phyloP scores from a whole-genome alignment of 1,284 basidiomycete genomes.

The Uromyces viciae-fabae region DNA sequence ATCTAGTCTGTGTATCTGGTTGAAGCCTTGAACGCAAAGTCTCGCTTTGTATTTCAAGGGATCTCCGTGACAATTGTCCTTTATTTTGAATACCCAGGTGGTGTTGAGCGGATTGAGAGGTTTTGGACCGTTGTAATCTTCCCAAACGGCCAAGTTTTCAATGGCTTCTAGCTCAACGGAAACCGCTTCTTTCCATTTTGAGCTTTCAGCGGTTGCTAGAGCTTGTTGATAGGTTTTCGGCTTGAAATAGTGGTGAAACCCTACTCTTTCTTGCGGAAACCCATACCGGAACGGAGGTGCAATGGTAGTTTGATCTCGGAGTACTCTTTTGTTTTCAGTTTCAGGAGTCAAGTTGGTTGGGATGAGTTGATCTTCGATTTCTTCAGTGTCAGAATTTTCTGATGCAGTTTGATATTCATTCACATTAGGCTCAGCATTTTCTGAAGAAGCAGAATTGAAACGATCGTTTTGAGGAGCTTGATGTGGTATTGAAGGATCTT shows the following conservation, averaged over 20 bases:
- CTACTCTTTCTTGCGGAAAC: too few relatives aligned
- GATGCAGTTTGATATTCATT: not conserved
- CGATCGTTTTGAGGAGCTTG: not conserved
- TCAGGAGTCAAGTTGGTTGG: too few relatives aligned
- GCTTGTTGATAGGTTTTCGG: slow-evolving; percentile 13
- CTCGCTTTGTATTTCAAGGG: slow-evolving; percentile 3
- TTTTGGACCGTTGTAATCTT: not conserved
- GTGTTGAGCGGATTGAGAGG: not conserved
- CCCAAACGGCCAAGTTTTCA: not conserved
- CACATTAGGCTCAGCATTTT: not conserved
- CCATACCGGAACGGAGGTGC: not conserved
- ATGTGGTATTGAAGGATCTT: too few relatives aligned
- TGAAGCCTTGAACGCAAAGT: slow-evolving; percentile 14
- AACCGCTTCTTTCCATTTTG: not conserved
- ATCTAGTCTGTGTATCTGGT: not conserved
- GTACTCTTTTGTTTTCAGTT: too few relatives aligned
- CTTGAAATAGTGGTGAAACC: not conserved
- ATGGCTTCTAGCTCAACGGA: not conserved
- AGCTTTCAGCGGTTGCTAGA: not conserved
- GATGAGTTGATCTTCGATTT: too few relatives aligned
- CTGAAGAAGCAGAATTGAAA: not conserved
- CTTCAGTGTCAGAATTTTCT: too few relatives aligned
- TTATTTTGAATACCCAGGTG: not conserved
- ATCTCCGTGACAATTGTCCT: slow-evolving; percentile 6
- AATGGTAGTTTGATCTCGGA: not conserved